These are phyloP conservation scores for Dictyophora rubrovolvata DNA, from an alignment of 768 basidiomycete genomes.

Conservation along the genomic window DNA sequence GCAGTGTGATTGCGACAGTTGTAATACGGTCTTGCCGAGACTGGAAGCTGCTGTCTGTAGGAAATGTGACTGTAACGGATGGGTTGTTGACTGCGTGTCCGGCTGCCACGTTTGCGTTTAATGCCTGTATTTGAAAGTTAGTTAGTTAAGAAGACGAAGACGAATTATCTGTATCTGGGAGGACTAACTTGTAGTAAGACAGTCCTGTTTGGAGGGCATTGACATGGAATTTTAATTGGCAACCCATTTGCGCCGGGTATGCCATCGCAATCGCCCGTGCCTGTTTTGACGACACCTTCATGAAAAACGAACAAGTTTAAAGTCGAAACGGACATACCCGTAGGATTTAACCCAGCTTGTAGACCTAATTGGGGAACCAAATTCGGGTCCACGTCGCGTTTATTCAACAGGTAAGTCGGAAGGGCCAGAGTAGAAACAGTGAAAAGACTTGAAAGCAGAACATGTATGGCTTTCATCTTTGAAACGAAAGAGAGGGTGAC, in stretches of 20 bases:
- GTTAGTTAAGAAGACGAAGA: neutral
- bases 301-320: neutral
- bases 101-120: conserved; percentile 17
- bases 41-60: conserved; percentile 13
- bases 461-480: neutral
- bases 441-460: neutral
- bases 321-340: conserved; percentile 26
- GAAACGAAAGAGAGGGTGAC: neutral
- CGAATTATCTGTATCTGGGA: neutral
- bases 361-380: conserved; percentile 56
- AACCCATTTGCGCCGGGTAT: conserved; percentile 21
- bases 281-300: conserved; percentile 11
- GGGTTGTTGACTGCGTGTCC: conserved; percentile 20
- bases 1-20: conserved; percentile 18
- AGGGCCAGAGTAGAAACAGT: neutral
- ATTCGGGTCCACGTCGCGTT: conserved; percentile 36
- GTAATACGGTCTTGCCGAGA: conserved; percentile 16
- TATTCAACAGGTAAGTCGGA: neutral
- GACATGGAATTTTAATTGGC: conserved; percentile 25
- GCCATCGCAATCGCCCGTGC: conserved; percentile 66
- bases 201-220: conserved; percentile 21
- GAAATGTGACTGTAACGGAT: conserved; percentile 18
- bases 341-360: conserved; percentile 46
- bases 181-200: conserved; percentile 6
- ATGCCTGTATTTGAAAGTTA: conserved; percentile 17